Evolutionary conservation across 2,329 filamentous ascomycete genomes (phyloP), one percentile per base, ranked within the genome.

Genomic region (Meredithiella fracta): DNA sequence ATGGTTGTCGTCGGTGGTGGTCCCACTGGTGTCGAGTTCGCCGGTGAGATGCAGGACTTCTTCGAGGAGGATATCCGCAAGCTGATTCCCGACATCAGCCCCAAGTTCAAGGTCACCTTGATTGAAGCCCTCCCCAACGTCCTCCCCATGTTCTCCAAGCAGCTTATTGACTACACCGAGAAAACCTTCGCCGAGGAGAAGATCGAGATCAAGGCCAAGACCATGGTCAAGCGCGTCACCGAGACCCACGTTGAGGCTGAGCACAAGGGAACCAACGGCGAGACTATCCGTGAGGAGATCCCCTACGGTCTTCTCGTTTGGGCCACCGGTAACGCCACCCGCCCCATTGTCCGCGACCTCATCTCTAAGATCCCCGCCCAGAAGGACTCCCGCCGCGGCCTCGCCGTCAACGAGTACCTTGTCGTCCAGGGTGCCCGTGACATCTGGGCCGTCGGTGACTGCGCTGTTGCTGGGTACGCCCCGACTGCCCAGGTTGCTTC

Each of bases 111-210:
- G 70, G 91, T 98, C 61, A 98, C 92, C 58, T 82, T 98, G 51
- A 91, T 98, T 62, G 92, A 98, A 74, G 92, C 92, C 60, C 80
- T 98, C 34, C 92, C 92, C 64, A 96, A 94, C 69, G 90, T 95
- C 54, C 79, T 98, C 62, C 92, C 92, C 65, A 94, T 90, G 78
- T 98, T 98, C 78, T 95, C 88, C 69, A 97, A 97, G 79, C 89
- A 95, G 71, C 77, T 98, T 66, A 97, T 98, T 67, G 92, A 98
- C 66, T 98, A 98, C 77, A 98, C 92, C 63, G 92, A 98, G 74
- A 91, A 90, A 71, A 96, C 91, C 50, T 94, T 98, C 76, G 92
- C 94, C 73, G 92, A 98, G 75, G 92, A 98, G 72, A 90, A 89
- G 67, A 98, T 98, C 67, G 83, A 87, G 64, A 95, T 98, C 72